A percentile compares a stretch with the other conserved stretches of the same genome.
Conservation (phyloP, 345 rosid species). For the Hibiscus tridactylites region DNA sequence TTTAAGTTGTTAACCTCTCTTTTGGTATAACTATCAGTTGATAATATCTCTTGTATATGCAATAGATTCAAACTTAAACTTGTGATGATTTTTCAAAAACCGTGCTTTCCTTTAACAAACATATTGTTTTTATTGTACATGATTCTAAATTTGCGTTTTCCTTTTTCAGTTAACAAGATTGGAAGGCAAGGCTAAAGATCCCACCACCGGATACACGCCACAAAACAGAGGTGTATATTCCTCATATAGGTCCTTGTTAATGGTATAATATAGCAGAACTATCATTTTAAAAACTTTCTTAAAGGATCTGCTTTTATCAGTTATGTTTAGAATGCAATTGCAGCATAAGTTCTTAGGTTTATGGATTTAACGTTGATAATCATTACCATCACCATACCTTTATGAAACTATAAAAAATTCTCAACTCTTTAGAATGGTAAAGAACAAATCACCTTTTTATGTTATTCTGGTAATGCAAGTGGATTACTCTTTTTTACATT, state of each 20-base stretch:
- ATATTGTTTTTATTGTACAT: background rate
- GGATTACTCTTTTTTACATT: background rate
- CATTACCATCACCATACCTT: background rate
- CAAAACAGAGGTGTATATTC: constrained; percentile 81
- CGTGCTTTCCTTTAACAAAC: background rate
- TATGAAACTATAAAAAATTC: background rate
- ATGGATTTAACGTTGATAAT: background rate
- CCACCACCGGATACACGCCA: constrained; percentile 77
- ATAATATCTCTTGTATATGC: background rate
- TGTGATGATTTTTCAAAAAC: background rate
- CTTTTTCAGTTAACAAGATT: constrained; percentile 58
- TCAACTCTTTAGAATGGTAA: background rate
- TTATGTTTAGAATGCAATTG: background rate
- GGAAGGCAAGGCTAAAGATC: constrained; percentile 73
- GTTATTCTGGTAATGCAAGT: background rate
- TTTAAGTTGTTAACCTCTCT: background rate
- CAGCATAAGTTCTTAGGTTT: background rate
- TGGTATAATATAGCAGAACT: background rate
- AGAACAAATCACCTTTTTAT: background rate
- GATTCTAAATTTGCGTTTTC: background rate
- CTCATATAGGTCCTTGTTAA: background rate
- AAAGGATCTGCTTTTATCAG: background rate
- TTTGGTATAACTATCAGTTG: background rate
- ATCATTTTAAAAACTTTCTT: background rate
- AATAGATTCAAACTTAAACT: background rate